Evolutionary conservation across 208 protist genomes (phyloP), one percentile per base, ranked within the genome.

Genomic region (Trypanosoma vivax): DNA sequence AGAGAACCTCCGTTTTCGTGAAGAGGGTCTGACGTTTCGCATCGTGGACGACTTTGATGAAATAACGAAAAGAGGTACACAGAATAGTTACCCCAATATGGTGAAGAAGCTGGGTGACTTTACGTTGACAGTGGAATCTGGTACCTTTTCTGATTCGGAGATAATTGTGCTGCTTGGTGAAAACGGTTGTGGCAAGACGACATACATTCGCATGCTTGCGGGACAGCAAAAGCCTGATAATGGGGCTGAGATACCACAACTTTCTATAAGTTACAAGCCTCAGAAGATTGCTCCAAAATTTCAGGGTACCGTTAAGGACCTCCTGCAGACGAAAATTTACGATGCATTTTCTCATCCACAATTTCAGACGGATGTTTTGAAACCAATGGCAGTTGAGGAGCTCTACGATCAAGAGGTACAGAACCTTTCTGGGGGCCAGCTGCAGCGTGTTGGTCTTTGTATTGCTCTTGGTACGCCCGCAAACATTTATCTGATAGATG

Each of bases 151-250:
- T 23, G 96, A 98, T 60, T 99, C 97, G 31, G 96, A 99, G 75
- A 99, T 99, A 72, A 84, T 99, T 54, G 98, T 99, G 23, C 72
- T 99, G 48, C 83, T 99, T 4, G 99, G 99, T 49, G 93, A 99
- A 72, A 99, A 99, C 75, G 99, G 99, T 60, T 99, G 97, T 23
- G 99, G 99, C 57, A 99, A 99, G 80, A 99, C 98, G 9, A 99
- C 98, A 1, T 98, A 99, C 75, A 99, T 99, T 69, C 89, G 94
- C 39, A 96, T 99, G 79, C 73, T 99, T 1, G 98, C 97, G 24
- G 97, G 98, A 53, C 69, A 95, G n/a, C 61, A 87, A 49, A 87
- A 91, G 61, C 85, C 92, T 21, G 92, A 96, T 59, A 82, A 93
- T 51, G 64, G 57, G 43, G 80, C 48, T 6, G 58, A 88, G 45